Conservation (phyloP, 2,329 filamentous ascomycete species). For the Neonectria hederae region DNA sequence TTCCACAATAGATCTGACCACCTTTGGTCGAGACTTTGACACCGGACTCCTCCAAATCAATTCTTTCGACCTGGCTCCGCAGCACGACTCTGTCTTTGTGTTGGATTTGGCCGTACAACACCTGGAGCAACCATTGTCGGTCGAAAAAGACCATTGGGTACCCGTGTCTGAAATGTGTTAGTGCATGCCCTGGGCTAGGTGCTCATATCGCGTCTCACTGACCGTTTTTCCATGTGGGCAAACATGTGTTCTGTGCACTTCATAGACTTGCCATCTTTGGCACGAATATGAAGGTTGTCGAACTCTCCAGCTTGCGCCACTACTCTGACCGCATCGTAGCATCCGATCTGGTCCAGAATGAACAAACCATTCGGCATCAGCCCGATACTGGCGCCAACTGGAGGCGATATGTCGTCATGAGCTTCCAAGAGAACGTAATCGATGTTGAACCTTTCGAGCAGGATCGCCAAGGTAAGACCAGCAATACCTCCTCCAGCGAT, state of each 20-base stretch:
- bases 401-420: slow-evolving; percentile 52
- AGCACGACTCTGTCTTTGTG: slow-evolving; percentile 40
- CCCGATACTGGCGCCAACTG: slow-evolving; percentile 58
- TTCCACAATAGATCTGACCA: slow-evolving; percentile 42
- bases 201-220: neutral
- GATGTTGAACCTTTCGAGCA: slow-evolving; percentile 55
- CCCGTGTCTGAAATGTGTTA: slow-evolving; percentile 27
- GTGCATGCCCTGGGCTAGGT: no score
- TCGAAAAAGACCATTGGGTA: slow-evolving; percentile 49
- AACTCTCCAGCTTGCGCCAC: neutral
- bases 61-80: slow-evolving; percentile 25
- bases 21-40: slow-evolving; percentile 45
- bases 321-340: slow-evolving; percentile 34
- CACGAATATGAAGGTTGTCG: neutral
- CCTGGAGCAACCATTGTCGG: slow-evolving; percentile 45
- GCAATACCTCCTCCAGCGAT: slow-evolving; percentile 60
- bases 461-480: slow-evolving; percentile 46
- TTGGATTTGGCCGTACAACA: slow-evolving; percentile 47
- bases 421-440: slow-evolving; percentile 61
- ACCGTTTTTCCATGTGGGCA: slow-evolving; percentile 5
- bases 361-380: slow-evolving; percentile 54
- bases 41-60: slow-evolving; percentile 19
- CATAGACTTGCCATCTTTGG: neutral
- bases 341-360: slow-evolving; percentile 59
- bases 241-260: neutral